A percentile compares a stretch with the other conserved stretches of the same genome.
Evolutionary conservation across 495 filamentous ascomycete species (phyloP).

Genomic region (Aspergillus ostianus): DNA sequence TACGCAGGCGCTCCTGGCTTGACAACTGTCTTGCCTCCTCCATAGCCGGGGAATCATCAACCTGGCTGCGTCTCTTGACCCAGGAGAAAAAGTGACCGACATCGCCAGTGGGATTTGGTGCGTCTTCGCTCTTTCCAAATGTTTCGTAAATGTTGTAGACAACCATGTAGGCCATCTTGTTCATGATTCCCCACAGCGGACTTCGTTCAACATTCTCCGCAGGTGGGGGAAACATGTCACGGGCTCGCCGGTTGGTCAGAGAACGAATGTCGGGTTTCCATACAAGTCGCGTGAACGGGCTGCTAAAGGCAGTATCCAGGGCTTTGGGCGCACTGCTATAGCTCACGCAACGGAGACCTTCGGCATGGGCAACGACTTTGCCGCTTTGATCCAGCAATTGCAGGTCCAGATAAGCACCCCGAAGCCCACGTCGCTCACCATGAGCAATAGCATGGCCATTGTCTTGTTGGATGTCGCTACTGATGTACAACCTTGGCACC

Average conservation of each 20-base stretch:
- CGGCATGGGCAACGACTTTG: not conserved
- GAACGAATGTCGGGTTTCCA: not conserved
- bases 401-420: not conserved
- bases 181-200: too few species aligned
- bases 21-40: too few species aligned
- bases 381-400: not conserved
- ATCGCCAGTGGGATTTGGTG: too few species aligned
- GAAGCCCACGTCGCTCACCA: not conserved
- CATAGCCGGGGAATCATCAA: too few species aligned
- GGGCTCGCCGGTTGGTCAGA: not conserved
- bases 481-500: not conserved
- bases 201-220: too few species aligned
- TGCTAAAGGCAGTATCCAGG: not conserved
- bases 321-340: not conserved
- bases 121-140: too few species aligned
- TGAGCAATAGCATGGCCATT: not conserved
- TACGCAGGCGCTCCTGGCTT: too few species aligned
- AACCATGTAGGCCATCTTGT: too few species aligned
- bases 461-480: not conserved
- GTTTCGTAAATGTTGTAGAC: too few species aligned
- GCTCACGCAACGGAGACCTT: not conserved
- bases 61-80: too few species aligned
- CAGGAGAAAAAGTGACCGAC: too few species aligned
- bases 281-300: not conserved
- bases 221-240: not conserved